Conservation (phyloP, 306 rosid species). For the Abrus precatorius region DNA sequence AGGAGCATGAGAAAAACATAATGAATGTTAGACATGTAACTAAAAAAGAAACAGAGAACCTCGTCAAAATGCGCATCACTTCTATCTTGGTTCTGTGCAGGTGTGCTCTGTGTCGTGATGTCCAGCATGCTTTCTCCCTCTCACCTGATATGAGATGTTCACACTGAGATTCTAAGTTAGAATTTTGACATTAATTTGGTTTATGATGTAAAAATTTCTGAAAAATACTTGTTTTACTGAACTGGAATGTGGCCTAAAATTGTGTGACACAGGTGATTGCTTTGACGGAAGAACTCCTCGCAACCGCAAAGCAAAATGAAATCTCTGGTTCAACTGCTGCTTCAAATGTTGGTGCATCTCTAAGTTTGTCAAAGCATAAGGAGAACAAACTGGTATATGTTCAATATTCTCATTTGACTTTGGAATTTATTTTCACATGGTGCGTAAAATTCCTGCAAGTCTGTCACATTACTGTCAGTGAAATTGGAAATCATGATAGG, state of each 20-base stretch:
- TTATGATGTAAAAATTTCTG: slow-evolving; percentile 46
- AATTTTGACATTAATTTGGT: slow-evolving; percentile 62
- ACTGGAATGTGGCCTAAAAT: slow-evolving; percentile 61
- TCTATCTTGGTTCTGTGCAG: slow-evolving; percentile 96
- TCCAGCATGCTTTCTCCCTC: slow-evolving; percentile 76
- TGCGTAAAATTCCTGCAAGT: neutral
- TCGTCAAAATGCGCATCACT: slow-evolving; percentile 77
- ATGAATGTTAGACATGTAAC: slow-evolving; percentile 51
- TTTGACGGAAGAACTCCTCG: slow-evolving; percentile 88
- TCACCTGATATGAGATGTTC: slow-evolving; percentile 82
- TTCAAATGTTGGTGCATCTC: slow-evolving; percentile 55
- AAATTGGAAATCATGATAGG: neutral
- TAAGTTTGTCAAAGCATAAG: slow-evolving; percentile 53
- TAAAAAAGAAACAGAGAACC: slow-evolving; percentile 43
- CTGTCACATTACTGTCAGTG: neutral
- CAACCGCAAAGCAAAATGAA: slow-evolving; percentile 87
- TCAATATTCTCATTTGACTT: neutral
- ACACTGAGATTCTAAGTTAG: slow-evolving; percentile 78
- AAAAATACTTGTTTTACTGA: slow-evolving; percentile 44
- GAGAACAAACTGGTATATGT: slow-evolving; percentile 61
- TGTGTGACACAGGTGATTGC: slow-evolving; percentile 81
- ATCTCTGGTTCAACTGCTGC: slow-evolving; percentile 56
- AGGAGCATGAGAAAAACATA: slow-evolving; percentile 44
- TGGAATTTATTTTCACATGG: neutral
- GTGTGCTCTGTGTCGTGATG: slow-evolving; percentile 81